Base-by-base conservation (phyloP, 352 stramenopile genomes). In the Phytophthora ohioensis region DNA sequence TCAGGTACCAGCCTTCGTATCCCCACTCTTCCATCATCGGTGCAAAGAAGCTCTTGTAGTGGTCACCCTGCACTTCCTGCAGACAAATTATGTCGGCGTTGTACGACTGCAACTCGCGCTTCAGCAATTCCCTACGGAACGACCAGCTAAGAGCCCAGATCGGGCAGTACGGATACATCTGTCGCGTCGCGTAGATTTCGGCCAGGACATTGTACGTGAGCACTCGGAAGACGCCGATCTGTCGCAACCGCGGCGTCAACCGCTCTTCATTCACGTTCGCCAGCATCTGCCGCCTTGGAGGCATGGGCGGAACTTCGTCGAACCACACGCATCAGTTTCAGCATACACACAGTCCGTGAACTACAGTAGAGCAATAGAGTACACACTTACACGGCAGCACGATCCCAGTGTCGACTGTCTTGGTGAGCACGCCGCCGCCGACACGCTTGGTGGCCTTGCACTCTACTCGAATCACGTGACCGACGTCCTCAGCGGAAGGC, bases 1-100 rank as follows among this genome's bases (percentile, higher is more conserved):
- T 96, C 70, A 99, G 96, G 79, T 98, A 99, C 63, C 98, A 93
- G 46, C 97, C 97, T 75, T 99, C 96, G 67, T 99, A 99, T 3
- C 98, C 98, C 71, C 87, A 91, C 39, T 98, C 92, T 27, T 88
- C 81, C 84, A 99, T 97, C 69, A 98, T 87, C 21, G 95, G 95
- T 57, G 98, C 92, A 60, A 99, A 91, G 78, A 99, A 98, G 62
- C 90, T 94, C 71, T 99, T 98, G 79, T 99, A 99, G 66, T 99
- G 96, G 70, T 99, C 97, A 4, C 94, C 95, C 90, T 99, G 98
- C 6, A 99, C 96, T 79, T 99, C 98, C 82, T 96, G 89, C 57
- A 99, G 84, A 75, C 97, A 99, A 42, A 99, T 81, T 45, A 99
- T 94, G 78, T 99, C 98, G 27, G 93, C 94, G 61, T 97, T 94